A percentile compares a stretch with the other conserved stretches of the same genome.
These are phyloP conservation scores for Clarireedia sp. DNA, from an alignment of 2,329 filamentous ascomycete species.

Conservation along the genomic window DNA sequence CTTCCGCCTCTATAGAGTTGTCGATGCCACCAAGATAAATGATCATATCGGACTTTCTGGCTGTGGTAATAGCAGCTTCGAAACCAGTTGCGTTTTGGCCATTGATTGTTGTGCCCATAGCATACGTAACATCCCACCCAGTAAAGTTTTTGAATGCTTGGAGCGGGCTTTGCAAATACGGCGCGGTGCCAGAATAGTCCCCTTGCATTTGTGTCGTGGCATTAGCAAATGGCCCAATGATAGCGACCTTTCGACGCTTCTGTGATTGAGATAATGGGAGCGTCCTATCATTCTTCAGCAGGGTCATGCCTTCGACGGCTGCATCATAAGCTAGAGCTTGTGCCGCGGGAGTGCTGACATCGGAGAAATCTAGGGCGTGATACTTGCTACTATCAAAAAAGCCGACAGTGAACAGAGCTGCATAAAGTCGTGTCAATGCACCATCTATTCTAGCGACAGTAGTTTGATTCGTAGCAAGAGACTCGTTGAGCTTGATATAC, in stretches of 20 bases:
- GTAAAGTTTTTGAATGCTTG: constrained; percentile 34
- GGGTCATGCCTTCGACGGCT: constrained; percentile 20
- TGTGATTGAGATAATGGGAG: constrained; percentile 18
- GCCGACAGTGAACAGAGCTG: constrained; percentile 45
- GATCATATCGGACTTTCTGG: constrained; percentile 37
- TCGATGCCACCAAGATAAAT: constrained; percentile 50
- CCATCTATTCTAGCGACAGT: constrained; percentile 39
- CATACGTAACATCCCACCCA: constrained; percentile 18
- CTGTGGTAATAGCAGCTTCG: not conserved
- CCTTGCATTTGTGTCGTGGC: constrained; percentile 24
- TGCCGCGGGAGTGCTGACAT: constrained; percentile 17
- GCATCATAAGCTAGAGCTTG: constrained; percentile 18
- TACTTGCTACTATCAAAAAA: constrained; percentile 46
- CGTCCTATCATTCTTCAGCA: constrained; percentile 23
- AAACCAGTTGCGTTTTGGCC: not conserved
- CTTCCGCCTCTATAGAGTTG: constrained; percentile 42
- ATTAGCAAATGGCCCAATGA: constrained; percentile 20
- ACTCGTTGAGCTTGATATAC: constrained; percentile 5
- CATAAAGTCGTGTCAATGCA: constrained; percentile 44
- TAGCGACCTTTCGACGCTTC: constrained; percentile 12
- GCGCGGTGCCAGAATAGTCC: constrained; percentile 18
- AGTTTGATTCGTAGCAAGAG: constrained; percentile 31
- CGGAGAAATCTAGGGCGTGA: constrained; percentile 40
- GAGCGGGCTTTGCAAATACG: constrained; percentile 26
- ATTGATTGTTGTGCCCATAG: constrained; percentile 30